phyloP scores from a whole-genome alignment of 1,139 yeast genomes.

The Geotrichum candidum region DNA sequence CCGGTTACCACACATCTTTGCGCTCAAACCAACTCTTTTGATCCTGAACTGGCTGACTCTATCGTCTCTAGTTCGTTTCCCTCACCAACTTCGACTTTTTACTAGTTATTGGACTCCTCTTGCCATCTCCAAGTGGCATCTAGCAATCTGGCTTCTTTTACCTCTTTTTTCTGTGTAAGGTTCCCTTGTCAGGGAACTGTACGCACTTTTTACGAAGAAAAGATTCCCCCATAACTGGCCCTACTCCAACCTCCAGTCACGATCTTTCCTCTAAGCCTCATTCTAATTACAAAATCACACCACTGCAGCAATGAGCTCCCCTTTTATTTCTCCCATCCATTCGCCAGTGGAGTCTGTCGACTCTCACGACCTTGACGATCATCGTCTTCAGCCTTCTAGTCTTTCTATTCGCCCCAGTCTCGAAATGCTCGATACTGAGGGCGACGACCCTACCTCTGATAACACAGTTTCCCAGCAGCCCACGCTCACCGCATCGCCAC shows the following conservation, averaged over 20 bases:
- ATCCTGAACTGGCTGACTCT: not conserved
- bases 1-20: not conserved
- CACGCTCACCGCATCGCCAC: not conserved
- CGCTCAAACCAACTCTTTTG: not conserved
- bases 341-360: slow-evolving; percentile 14
- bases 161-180: slow-evolving; percentile 9
- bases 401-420: slow-evolving; percentile 22
- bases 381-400: slow-evolving; percentile 32
- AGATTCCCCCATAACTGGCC: slow-evolving; percentile 16
- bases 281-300: not conserved
- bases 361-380: slow-evolving; percentile 28
- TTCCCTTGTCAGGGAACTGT: slow-evolving; percentile 18
- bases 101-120: not conserved
- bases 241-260: not conserved
- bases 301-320: not conserved
- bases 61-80: not conserved
- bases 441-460: slow-evolving; percentile 10
- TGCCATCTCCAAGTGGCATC: slow-evolving; percentile 9
- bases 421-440: not conserved
- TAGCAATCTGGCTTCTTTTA: slow-evolving; percentile 11
- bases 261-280: not conserved
- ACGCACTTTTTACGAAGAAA: slow-evolving; percentile 12
- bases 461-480: not conserved
- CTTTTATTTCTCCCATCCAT: slow-evolving; percentile 1
- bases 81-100: not conserved